Conservation (phyloP, 1,284 basidiomycete species). For the Fistulina hepatica region DNA sequence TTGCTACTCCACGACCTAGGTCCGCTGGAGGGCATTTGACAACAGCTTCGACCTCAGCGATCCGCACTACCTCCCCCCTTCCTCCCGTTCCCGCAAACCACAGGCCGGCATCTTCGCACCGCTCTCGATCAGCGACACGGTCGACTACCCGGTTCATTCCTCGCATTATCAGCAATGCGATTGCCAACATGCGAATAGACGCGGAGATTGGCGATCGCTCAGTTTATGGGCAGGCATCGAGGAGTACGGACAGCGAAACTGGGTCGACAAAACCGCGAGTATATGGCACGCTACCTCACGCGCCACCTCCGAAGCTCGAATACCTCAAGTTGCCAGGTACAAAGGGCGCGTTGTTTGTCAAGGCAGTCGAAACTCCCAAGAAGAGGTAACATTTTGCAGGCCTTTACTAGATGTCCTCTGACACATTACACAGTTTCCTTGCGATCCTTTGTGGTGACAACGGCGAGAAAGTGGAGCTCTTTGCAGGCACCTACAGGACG, state of each 20-base stretch:
- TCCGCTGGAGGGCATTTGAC: slow-evolving; percentile 5
- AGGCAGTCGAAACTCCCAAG: slow-evolving; percentile 76
- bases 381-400: slow-evolving; percentile 48
- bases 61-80: slow-evolving; percentile 19
- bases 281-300: slow-evolving; percentile 29
- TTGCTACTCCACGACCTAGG: slow-evolving; percentile 14
- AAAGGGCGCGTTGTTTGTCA: slow-evolving; percentile 70
- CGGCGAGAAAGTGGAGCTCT: slow-evolving; percentile 85
- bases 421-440: slow-evolving; percentile 48
- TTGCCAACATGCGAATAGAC: slow-evolving; percentile 39
- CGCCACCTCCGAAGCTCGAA: slow-evolving; percentile 74
- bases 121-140: slow-evolving; percentile 26
- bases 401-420: slow-evolving; percentile 1
- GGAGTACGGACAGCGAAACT: slow-evolving; percentile 24
- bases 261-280: slow-evolving; percentile 24
- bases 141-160: slow-evolving; percentile 59
- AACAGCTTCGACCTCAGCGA: slow-evolving; percentile 17
- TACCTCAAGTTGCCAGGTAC: slow-evolving; percentile 87
- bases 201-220: slow-evolving; percentile 49
- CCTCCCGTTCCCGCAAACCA: slow-evolving; percentile 21
- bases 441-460: slow-evolving; percentile 85
- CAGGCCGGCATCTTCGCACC: slow-evolving; percentile 18
- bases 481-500: slow-evolving; percentile 76
- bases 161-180: slow-evolving; percentile 56
- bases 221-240: slow-evolving; percentile 20